These are phyloP conservation scores for Aureobasidium uvarum DNA, from an alignment of 2,329 filamentous ascomycete genomes.

Conservation along the genomic window DNA sequence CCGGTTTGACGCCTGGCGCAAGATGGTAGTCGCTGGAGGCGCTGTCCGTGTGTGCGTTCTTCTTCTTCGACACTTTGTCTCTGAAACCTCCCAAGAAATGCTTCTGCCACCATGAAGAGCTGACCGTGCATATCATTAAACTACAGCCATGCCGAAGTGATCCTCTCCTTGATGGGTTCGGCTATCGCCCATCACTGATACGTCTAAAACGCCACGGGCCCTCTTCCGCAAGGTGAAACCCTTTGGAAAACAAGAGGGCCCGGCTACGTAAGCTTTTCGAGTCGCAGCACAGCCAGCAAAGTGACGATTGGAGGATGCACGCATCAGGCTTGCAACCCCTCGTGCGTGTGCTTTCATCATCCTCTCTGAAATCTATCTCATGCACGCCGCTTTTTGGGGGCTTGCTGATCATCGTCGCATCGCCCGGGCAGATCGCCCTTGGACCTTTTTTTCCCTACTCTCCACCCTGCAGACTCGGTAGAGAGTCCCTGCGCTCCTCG, in stretches of 20 bases:
- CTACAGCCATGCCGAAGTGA: conserved; percentile 24
- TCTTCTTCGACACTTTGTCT: conserved; percentile 5
- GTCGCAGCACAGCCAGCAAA: conserved; percentile 18
- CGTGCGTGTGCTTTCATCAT: conserved; percentile 25
- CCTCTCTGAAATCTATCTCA: conserved; percentile 21
- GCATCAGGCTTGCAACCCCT: conserved; percentile 22
- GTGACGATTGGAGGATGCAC: conserved; percentile 20
- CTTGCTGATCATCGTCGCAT: conserved; percentile 29
- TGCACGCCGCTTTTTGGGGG: conserved; percentile 27
- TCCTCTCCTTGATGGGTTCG: conserved; percentile 25
- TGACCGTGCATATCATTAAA: conserved; percentile 26
- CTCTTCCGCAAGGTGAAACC: conserved; percentile 23
- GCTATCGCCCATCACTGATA: conserved; percentile 27
- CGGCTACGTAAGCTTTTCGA: conserved; percentile 21
- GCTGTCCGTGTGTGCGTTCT: conserved; percentile 14
- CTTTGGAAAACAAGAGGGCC: conserved; percentile 3
- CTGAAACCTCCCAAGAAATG: conserved; percentile 20
- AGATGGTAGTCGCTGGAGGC: conserved; percentile 13
- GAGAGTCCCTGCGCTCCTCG: conserved; percentile 27
- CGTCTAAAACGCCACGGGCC: conserved; percentile 25
- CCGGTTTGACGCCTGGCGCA: conserved; percentile 22
- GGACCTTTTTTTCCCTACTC: conserved; percentile 21
- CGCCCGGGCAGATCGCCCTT: conserved; percentile 29
- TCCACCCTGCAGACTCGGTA: conserved; percentile 20
- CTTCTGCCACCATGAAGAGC: conserved; percentile 8